Base-by-base conservation (phyloP, 2,329 filamentous ascomycete genomes). In the Trichoderma asperellum region DNA sequence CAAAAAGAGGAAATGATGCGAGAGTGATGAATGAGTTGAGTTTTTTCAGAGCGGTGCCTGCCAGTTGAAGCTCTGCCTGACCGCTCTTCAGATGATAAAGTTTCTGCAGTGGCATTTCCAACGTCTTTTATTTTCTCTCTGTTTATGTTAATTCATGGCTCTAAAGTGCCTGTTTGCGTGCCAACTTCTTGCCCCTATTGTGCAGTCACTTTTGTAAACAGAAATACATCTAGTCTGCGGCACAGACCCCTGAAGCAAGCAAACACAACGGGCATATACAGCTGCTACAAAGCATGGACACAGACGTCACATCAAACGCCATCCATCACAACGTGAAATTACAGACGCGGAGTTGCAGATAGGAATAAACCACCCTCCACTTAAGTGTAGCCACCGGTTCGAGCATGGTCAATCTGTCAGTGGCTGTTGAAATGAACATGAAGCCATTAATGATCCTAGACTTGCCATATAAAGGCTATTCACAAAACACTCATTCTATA, bases 1-100 rank as follows among this genome's bases (percentile, higher is more conserved):
- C 7, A 4, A 24, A 2, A 16, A 47, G 27, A n/a, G 4, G n/a
- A 35, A 3, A 14, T 1, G 14, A 12, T 34, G 49, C 11, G 6
- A 37, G 24, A 37, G 29, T 5, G 6, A 24, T 16, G 32, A 37
- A 56, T 18, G 29, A 14, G 32, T 47, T 18, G 34, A 12, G 43
- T 32, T 32, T 62, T 47, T 11, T 27, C 43, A 18, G 16, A 35
- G 60, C 60, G 16, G 60, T 53, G 60, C 60, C 60, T 63, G 43
- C 60, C 43, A 53, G 60, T 37, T 52, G 29, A 37, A 35, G 21
- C n/a, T 8, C 47, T 12, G 8, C 43, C 43, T 24, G 60, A 53
- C 60, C 60, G 60, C 60, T 47, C 43, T 40, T 32, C 12, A 53
- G 16, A 8, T 14, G 47, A 21, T 49, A 49, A 24, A 24, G 3